Conservation (phyloP, 1,284 basidiomycete genomes). For the Puccinia hordei region DNA sequence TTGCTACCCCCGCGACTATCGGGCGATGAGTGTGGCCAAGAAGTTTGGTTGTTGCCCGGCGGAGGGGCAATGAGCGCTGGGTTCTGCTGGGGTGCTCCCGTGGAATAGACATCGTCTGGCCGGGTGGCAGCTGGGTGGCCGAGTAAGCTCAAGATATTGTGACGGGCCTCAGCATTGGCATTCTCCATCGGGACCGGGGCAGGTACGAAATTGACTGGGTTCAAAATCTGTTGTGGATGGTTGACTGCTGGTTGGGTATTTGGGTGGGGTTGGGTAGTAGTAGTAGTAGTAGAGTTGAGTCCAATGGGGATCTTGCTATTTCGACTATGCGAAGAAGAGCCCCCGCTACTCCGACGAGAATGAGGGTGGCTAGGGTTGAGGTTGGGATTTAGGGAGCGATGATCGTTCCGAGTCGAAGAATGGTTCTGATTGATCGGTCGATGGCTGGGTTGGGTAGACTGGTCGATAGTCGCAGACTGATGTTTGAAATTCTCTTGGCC, state of each 20-base stretch:
- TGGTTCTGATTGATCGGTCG: slow-evolving; percentile 6
- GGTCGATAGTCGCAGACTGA: slow-evolving; percentile 8
- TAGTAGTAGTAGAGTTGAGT: not conserved
- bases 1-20: not conserved
- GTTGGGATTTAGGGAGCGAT: not conserved
- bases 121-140: slow-evolving; percentile 28
- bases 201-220: not conserved
- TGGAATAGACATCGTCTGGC: not conserved
- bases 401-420: not conserved
- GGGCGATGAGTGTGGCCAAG: not conserved
- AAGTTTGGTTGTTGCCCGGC: not conserved
- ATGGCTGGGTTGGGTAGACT: not conserved
- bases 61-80: not conserved
- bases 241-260: not conserved
- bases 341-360: slow-evolving; percentile 30
- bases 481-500: slow-evolving; percentile 27
- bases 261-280: not conserved
- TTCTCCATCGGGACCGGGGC: slow-evolving; percentile 22
- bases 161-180: slow-evolving; percentile 41
- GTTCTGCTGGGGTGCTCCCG: not conserved
- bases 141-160: slow-evolving; percentile 36
- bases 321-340: slow-evolving; percentile 27
- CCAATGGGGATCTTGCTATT: not conserved
- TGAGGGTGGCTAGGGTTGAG: not conserved
- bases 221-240: slow-evolving; percentile 4